Evolutionary conservation across 495 filamentous ascomycete genomes (phyloP).

Genomic region (Penicillium fimorum): DNA sequence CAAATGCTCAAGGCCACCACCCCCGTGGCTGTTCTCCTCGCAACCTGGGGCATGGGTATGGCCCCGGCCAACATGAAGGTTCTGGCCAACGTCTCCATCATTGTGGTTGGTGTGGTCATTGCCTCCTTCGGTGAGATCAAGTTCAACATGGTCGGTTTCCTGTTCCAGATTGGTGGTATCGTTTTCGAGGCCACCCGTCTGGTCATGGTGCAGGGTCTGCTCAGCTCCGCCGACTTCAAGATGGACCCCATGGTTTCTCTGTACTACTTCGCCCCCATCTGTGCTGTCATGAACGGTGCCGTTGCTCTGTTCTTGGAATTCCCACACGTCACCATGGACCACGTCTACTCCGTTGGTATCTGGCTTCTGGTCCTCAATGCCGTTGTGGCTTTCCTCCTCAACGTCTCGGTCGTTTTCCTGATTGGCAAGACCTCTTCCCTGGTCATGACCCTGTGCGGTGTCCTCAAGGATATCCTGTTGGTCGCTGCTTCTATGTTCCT

Average conservation of each 20-base stretch:
- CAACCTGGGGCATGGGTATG: slow-evolving; percentile 79
- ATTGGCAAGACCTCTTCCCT: slow-evolving; percentile 97
- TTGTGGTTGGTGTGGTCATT: slow-evolving; percentile 86
- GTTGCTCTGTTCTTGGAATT: slow-evolving; percentile 79
- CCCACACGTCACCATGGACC: slow-evolving; percentile 64
- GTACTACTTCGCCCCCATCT: slow-evolving; percentile 94
- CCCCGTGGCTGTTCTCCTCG: slow-evolving; percentile 82
- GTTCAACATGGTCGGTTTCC: slow-evolving; percentile 82
- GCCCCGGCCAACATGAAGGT: slow-evolving; percentile 73
- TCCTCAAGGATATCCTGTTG: slow-evolving; percentile 97
- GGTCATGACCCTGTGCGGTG: slow-evolving; percentile 94
- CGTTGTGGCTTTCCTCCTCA: slow-evolving; percentile 78
- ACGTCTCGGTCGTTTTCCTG: slow-evolving; percentile 92
- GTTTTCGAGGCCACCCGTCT: slow-evolving; percentile 87
- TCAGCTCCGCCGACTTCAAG: slow-evolving; percentile 90
- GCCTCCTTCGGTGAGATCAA: slow-evolving; percentile 91
- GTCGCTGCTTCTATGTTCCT: slow-evolving; percentile 86
- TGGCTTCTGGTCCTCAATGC: slow-evolving; percentile 78
- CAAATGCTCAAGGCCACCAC: slow-evolving; percentile 98
- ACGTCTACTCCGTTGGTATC: slow-evolving; percentile 74
- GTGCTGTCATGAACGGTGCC: slow-evolving; percentile 81
- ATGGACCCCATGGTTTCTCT: slow-evolving; percentile 96
- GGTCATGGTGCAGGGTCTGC: slow-evolving; percentile 85
- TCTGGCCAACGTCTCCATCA: slow-evolving; percentile 80
- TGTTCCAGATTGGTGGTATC: slow-evolving; percentile 83